Conservation (phyloP, 805 yeast genomes). For the Candida parachauliodes region DNA sequence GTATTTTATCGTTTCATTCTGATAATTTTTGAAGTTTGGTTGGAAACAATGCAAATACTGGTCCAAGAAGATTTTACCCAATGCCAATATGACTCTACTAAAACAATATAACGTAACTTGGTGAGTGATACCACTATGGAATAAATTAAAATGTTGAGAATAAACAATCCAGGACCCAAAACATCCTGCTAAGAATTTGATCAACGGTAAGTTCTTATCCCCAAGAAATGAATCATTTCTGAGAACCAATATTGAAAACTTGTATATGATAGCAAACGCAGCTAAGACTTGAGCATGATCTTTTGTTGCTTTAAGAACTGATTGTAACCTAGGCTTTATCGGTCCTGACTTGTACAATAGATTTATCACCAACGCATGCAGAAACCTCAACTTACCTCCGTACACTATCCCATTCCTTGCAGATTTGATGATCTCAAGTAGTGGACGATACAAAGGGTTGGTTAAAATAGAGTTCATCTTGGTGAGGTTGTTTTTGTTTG, state of each 20-base stretch:
- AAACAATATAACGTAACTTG: conserved; percentile 74
- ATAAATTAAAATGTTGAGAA: conserved; percentile 40
- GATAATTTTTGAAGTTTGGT: conserved; percentile 23
- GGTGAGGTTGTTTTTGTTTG: conserved; percentile 1
- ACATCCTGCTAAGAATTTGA: conserved; percentile 38
- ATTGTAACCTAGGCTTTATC: conserved; percentile 38
- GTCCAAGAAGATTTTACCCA: conserved; percentile 50
- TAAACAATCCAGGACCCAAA: conserved; percentile 42
- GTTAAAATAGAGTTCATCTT: conserved; percentile 18
- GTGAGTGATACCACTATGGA: conserved; percentile 54
- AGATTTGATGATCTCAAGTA: conserved; percentile 33
- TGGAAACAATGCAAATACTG: conserved; percentile 32
- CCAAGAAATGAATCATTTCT: conserved; percentile 32
- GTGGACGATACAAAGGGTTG: conserved; percentile 26
- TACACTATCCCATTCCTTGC: conserved; percentile 51
- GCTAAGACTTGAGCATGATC: conserved; percentile 58
- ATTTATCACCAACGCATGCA: conserved; percentile 62
- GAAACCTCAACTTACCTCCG: conserved; percentile 59
- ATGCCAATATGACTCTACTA: conserved; percentile 62
- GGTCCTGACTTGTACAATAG: conserved; percentile 54
- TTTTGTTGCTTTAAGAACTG: conserved; percentile 49
- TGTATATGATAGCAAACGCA: conserved; percentile 51
- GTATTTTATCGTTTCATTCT: conserved; percentile 11
- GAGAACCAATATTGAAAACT: conserved; percentile 31
- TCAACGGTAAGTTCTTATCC: conserved; percentile 20